Evolutionary conservation across 768 basidiomycete genomes (phyloP).

Genomic region (Daedaleopsis sinensis): DNA sequence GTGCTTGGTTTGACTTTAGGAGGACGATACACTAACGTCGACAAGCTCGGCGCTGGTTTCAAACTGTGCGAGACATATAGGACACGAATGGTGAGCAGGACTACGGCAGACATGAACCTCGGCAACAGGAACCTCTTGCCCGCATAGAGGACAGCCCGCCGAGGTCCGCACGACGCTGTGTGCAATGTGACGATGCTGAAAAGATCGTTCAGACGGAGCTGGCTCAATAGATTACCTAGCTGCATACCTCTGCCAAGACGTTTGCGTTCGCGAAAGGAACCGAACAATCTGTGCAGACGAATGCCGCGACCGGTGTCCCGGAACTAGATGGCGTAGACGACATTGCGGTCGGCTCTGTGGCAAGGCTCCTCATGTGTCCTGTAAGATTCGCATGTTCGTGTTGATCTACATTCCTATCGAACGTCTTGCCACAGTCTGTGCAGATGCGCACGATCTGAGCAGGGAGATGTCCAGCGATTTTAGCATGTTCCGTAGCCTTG

Average conservation of each 20-base stretch:
- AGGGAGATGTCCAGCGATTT: not conserved
- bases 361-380: not conserved
- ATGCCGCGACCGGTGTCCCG: not conserved
- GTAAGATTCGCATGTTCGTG: not conserved
- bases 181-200: not conserved
- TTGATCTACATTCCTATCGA: not conserved
- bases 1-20: not conserved
- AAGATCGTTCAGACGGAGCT: not conserved
- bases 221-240: not conserved
- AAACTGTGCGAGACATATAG: not conserved
- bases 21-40: not conserved
- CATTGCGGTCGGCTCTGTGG: not conserved
- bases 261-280: not conserved
- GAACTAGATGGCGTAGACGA: not conserved
- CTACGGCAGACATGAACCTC: not conserved
- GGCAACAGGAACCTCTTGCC: not conserved
- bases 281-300: not conserved
- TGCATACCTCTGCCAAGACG: not conserved
- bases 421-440: slow-evolving; percentile 3
- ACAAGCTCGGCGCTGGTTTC: not conserved
- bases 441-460: not conserved
- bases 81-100: not conserved
- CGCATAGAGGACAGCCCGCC: not conserved
- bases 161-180: not conserved
- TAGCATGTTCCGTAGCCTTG: not conserved